Base-by-base conservation (phyloP, 2,329 filamentous ascomycete species). In the Bretziella fagacearum region DNA sequence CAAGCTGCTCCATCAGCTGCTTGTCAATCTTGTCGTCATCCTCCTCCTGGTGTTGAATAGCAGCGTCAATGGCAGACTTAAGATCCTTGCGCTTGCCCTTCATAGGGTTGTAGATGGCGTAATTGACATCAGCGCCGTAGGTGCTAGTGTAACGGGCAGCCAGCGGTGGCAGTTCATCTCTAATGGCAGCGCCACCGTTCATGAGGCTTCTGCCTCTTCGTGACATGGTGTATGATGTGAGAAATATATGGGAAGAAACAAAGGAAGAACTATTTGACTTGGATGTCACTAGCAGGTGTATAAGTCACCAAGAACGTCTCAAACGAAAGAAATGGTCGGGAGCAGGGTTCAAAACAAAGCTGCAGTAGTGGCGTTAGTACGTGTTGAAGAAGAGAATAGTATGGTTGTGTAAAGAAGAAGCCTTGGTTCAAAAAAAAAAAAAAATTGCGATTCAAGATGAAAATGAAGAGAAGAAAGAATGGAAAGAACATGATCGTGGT, bases 51-150 rank as follows among this genome's bases (percentile, higher is more conserved):
- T 54, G 48, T 10, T 51, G 52, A 18, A 54, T 44, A 25, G 52
- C 52, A 22, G 52, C 51, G 15, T 52, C 45, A 41, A 56, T 52
- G 11, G 52, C 51, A 6, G 49, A 46, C 5, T 51, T 48, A 26
- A 56, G 43, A 30, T 55, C 51, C 36, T 52, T 53, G 17, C 47
- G 32, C 25, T 53, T 49, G 2, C 54, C 55, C 15, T 53, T 52
- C 18, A 52, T 48, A n/a, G 51, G 51, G 37, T 55, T 55, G 20
- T 52, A 52, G n/a, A 56, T 50, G 35, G 45, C 48, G 11, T 50
- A 49, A 30, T 46, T 46, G 13, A 53, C 50, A n/a, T 54, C 48
- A 8, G 54, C 54, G 30, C 55, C 55, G 35, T 56, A 56, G 3
- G 51, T 54, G 7, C 53, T 55, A 44, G 51, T 52, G 23, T 53